phyloP scores from a whole-genome alignment of 305 asterid genomes.

The Nicotiana rustica region DNA sequence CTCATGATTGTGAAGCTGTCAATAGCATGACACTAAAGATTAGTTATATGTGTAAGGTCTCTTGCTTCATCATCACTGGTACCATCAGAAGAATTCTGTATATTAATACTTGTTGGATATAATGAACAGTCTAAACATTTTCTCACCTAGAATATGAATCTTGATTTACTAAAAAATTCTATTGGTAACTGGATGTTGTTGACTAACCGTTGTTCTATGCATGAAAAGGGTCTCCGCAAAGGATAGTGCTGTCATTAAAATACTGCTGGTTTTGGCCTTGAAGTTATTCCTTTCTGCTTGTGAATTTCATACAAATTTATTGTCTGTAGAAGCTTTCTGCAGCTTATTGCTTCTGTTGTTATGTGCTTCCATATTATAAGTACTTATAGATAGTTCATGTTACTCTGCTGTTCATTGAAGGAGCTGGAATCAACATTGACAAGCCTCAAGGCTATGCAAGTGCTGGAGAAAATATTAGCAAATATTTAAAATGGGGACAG shows the following conservation, averaged over 20 bases:
- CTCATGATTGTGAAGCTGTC: not conserved
- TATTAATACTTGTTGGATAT: conserved; percentile 21
- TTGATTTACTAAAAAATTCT: not conserved
- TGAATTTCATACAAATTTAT: not conserved
- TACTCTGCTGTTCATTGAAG: conserved; percentile 14
- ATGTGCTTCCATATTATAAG: not conserved
- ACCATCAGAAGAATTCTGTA: not conserved
- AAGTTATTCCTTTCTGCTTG: not conserved
- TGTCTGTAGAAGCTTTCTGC: not conserved
- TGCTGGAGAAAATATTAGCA: not conserved
- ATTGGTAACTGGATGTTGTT: not conserved
- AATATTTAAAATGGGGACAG: not conserved
- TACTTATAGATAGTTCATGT: not conserved
- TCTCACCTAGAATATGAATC: not conserved
- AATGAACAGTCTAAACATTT: not conserved
- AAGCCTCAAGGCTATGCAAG: conserved; percentile 7
- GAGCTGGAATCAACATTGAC: not conserved
- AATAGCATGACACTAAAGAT: not conserved
- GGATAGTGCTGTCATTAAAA: not conserved
- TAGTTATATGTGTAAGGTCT: not conserved
- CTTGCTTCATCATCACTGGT: not conserved
- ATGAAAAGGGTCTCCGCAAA: not conserved
- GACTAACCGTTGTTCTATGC: conserved; percentile 10
- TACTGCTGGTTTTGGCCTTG: not conserved
- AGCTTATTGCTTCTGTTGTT: conserved; percentile 2